These are phyloP conservation scores for Cadophora sp. DNA, from an alignment of 2,329 filamentous ascomycete genomes.

Conservation along the genomic window DNA sequence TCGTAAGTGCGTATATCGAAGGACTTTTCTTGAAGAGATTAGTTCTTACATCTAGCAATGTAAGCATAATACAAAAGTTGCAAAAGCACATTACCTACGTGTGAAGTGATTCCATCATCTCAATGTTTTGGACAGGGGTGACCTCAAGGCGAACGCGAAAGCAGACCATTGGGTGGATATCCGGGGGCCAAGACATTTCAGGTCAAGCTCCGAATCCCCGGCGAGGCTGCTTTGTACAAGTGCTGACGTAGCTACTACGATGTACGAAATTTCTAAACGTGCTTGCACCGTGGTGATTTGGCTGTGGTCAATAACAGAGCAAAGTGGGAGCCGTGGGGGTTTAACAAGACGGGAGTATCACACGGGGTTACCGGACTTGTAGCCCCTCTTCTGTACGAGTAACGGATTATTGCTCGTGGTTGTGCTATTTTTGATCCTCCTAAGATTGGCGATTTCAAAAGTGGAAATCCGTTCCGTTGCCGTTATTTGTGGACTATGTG, in stretches of 20 bases:
- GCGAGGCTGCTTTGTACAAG: not conserved
- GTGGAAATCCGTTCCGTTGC: no score
- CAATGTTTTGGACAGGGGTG: not conserved
- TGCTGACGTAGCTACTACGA: not conserved
- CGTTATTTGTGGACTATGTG: no score
- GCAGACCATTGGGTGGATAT: not conserved
- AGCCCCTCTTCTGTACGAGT: not conserved
- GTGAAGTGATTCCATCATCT: no score
- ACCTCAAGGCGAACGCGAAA: slow-evolving; percentile 4
- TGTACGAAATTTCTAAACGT: not conserved
- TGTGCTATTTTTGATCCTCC: no score
- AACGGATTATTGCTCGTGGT: not conserved
- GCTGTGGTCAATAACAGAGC: not conserved
- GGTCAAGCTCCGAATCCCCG: not conserved
- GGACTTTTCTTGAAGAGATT: not conserved
- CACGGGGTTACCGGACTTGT: not conserved
- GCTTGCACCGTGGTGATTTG: not conserved
- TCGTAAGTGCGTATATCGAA: not conserved
- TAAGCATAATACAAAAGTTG: not conserved
- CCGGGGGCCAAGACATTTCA: not conserved
- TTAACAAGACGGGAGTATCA: not conserved
- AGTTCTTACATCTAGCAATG: not conserved
- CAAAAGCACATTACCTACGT: not conserved
- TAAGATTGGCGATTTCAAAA: no score
- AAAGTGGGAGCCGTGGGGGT: not conserved